Evolutionary conservation across 805 yeast species (phyloP).

Genomic region (Spathaspora gorwiae): DNA sequence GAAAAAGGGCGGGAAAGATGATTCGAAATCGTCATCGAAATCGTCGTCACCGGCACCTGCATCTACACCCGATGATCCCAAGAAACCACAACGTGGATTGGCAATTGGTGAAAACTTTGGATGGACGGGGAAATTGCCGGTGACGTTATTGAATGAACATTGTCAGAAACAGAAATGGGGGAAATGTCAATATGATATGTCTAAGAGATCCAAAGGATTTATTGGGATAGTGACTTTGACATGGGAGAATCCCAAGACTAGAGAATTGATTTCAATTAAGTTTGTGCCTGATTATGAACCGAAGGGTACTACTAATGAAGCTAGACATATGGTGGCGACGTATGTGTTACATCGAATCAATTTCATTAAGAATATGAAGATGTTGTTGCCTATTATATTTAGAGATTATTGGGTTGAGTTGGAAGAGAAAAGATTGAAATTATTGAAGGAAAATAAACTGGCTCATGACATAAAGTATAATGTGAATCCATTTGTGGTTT

Average conservation of each 20-base stretch:
- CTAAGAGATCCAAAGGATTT: constrained; percentile 46
- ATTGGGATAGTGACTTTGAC: constrained; percentile 61
- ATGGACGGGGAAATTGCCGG: constrained; percentile 95
- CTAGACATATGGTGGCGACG: constrained; percentile 87
- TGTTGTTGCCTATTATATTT: constrained; percentile 83
- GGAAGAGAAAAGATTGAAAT: constrained; percentile 52
- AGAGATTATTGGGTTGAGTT: constrained; percentile 72
- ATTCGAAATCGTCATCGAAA: constrained; percentile 1
- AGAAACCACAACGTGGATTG: constrained; percentile 36
- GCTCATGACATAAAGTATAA: constrained; percentile 53
- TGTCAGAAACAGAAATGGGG: constrained; percentile 90
- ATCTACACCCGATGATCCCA: constrained; percentile 8
- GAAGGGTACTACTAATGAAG: constrained; percentile 81
- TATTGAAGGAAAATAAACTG: constrained; percentile 42
- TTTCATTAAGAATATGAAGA: constrained; percentile 74
- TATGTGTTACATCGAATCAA: constrained; percentile 77
- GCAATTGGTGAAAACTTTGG: constrained; percentile 57
- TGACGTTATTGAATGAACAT: constrained; percentile 76
- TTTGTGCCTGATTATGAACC: constrained; percentile 55
- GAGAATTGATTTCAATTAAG: constrained; percentile 54
- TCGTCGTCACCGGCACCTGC: no score
- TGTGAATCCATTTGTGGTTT: constrained; percentile 71
- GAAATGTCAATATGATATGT: constrained; percentile 73
- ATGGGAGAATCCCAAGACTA: constrained; percentile 78
- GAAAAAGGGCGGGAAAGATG: constrained; percentile 1